These are phyloP conservation scores for Pascua sp. DNA, from an alignment of 1,284 basidiomycete species.

Conservation along the genomic window DNA sequence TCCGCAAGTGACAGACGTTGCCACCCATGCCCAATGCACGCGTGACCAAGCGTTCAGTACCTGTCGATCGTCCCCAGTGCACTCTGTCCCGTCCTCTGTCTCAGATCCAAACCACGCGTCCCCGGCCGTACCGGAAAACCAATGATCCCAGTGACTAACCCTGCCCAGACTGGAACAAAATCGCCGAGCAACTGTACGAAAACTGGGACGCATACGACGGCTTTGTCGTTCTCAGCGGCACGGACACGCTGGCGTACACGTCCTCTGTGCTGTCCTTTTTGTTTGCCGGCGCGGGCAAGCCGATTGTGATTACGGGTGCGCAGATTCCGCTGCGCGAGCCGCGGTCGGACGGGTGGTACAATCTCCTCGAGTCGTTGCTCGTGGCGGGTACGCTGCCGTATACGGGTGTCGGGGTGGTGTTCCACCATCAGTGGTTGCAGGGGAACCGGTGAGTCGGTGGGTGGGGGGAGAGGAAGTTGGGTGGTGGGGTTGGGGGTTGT, in stretches of 20 bases:
- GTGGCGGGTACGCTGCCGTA: conserved; percentile 42
- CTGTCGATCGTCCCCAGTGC: too few relatives aligned
- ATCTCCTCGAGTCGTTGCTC: conserved; percentile 41
- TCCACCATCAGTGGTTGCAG: conserved; percentile 39
- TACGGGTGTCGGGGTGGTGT: conserved; percentile 44
- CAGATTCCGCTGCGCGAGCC: conserved; percentile 44
- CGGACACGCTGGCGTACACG: conserved; percentile 47
- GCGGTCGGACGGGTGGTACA: conserved; percentile 44
- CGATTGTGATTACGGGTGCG: conserved; percentile 44
- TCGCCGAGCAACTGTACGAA: conserved; percentile 37
- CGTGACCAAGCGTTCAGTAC: too few relatives aligned
- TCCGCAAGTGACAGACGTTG: too few relatives aligned
- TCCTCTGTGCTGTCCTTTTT: conserved; percentile 43
- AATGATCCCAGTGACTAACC: too few relatives aligned
- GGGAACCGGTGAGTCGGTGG: conserved; percentile 25
- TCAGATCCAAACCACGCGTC: too few relatives aligned
- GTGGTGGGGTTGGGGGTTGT: too few relatives aligned
- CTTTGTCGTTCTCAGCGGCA: conserved; percentile 44
- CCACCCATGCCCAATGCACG: too few relatives aligned
- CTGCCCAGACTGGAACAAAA: conserved; percentile 43
- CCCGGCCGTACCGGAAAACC: too few relatives aligned
- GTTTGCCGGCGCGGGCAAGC: conserved; percentile 43
- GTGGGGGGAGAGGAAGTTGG: not conserved
- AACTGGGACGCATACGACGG: conserved; percentile 45
- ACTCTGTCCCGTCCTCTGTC: too few relatives aligned